Evolutionary conservation across 169 alveolate genomes (phyloP), one percentile per base, ranked within the genome.

Genomic region (Cryptosporidium sp.): DNA sequence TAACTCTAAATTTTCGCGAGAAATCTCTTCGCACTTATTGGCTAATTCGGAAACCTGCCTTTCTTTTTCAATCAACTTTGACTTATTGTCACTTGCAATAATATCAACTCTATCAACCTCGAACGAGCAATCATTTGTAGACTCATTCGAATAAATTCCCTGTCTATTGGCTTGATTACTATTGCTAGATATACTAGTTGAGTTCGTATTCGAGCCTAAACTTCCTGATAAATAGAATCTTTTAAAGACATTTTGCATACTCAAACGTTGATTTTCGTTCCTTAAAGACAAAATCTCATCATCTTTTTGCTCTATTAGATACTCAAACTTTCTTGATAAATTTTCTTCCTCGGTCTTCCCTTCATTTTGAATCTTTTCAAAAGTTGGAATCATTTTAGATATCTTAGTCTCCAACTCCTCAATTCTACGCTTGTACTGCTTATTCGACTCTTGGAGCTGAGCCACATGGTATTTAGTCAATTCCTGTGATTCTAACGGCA

Each of bases 251-350:
- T 80, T 62, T 35, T 80, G 89, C 74, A 80, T 80, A 41, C 16
- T 37, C 26, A 80, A 31, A 29, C 89, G 89, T 65, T 41, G 69
- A 43, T 62, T 80, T 31, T 80, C 89, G 45, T 80, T 80, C 43
- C 70, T 50, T 8, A 80, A 39, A 1, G 39, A 33, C 39, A 80
- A 45, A 26, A 65, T 62, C 5, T 80, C 74, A 45, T 80, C 89
- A 29, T 59, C 68, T 23, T 41, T 59, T 65, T 80, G 55, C n/a
- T 43, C 0, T 12, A 80, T 65, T 43, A 80, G 21, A 29, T 80
- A 16, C 31, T 80, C 70, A 43, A 43, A 31, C 12, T 50, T 33
- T 3, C 23, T 67, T 23, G 14, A n/a, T 8, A 55, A 3, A 33
- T 29, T 26, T 33, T 39, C 73, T 16, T 67, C 73, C 29, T 18